A percentile compares a stretch with the other conserved stretches of the same genome.
These are phyloP conservation scores for Cyberlindnera veronae DNA, from an alignment of 805 yeast species.

Conservation along the genomic window DNA sequence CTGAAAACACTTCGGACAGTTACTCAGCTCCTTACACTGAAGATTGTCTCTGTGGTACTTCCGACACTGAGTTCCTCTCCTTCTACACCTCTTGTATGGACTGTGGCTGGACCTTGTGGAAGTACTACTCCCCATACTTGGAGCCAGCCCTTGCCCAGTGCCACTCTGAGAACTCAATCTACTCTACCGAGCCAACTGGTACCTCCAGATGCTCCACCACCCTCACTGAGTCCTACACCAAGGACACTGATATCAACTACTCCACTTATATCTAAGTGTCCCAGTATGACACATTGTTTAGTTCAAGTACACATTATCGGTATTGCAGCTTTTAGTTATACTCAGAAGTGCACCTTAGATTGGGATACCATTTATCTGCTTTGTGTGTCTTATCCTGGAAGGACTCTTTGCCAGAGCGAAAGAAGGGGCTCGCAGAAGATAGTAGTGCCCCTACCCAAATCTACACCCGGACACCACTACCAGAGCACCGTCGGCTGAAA, in stretches of 20 bases:
- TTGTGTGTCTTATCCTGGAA: too few relatives aligned
- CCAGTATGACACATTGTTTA: too few relatives aligned
- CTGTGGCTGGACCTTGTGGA: conserved; percentile 37
- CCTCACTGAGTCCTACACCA: conserved; percentile 15
- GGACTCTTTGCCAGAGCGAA: too few relatives aligned
- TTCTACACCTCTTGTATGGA: conserved; percentile 29
- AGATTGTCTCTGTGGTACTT: conserved; percentile 20
- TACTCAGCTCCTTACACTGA: conserved; percentile 14
- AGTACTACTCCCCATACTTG: conserved; percentile 29
- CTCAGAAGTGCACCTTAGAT: too few relatives aligned
- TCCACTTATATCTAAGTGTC: conserved; percentile 2
- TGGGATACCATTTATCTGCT: too few relatives aligned
- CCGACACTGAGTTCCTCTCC: conserved; percentile 18
- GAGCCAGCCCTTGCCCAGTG: conserved; percentile 26
- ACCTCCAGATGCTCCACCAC: conserved; percentile 27
- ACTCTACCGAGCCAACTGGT: conserved; percentile 30
- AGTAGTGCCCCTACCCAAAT: too few relatives aligned
- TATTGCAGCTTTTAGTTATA: too few relatives aligned
- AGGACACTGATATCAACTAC: conserved; percentile 4
- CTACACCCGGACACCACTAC: too few relatives aligned
- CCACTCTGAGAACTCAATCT: conserved; percentile 9
- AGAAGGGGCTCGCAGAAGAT: too few relatives aligned
- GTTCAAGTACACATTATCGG: too few relatives aligned
- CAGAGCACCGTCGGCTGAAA: too few relatives aligned
- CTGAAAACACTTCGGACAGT: conserved; percentile 4